Percentiles rank a stretch among this genome's conserved stretches.
phyloP scores from a whole-genome alignment of 2,329 filamentous ascomycete species.

The Verticillium tricorpus region DNA sequence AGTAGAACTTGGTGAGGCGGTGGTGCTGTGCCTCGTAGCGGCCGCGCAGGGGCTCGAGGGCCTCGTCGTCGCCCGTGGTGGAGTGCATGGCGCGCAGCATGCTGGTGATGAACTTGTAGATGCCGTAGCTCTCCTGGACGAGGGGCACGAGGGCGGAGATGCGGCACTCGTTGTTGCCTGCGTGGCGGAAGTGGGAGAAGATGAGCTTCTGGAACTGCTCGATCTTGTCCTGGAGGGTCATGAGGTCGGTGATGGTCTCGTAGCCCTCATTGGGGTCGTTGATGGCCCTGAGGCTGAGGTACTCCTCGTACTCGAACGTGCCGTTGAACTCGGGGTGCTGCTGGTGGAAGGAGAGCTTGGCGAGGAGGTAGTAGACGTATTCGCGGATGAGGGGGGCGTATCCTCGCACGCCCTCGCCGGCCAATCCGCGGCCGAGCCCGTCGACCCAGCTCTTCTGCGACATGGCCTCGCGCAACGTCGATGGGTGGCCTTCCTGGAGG shows the following conservation, averaged over 20 bases:
- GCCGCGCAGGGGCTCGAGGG: constrained; percentile 78
- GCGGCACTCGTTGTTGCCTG: constrained; percentile 91
- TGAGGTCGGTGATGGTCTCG: constrained; percentile 94
- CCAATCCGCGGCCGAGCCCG: constrained; percentile 78
- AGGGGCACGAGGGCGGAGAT: constrained; percentile 91
- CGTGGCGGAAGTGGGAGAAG: constrained; percentile 90
- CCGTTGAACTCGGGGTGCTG: constrained; percentile 98
- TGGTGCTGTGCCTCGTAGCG: constrained; percentile 96
- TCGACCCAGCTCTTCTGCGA: constrained; percentile 88
- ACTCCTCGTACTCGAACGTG: constrained; percentile 98
- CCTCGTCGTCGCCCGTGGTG: constrained; percentile 89
- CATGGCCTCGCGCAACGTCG: constrained; percentile 83
- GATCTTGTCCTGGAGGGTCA: constrained; percentile 96
- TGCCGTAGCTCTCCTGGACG: constrained; percentile 96
- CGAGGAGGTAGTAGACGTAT: constrained; percentile 92
- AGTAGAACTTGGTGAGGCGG: constrained; percentile 95
- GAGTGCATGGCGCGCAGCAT: constrained; percentile 98
- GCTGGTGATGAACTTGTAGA: constrained; percentile 99
- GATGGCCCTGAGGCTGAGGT: constrained; percentile 95
- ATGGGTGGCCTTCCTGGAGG: constrained; percentile 90
- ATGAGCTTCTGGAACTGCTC: constrained; percentile 98
- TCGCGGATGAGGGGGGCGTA: constrained; percentile 92
- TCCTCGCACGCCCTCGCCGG: constrained; percentile 79
- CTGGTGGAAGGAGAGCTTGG: constrained; percentile 94
- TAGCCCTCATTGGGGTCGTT: constrained; percentile 98